Percentiles rank a stretch among this genome's conserved stretches.
phyloP scores from a whole-genome alignment of 768 basidiomycete genomes.

The Naganishia vaughanmartiniae region DNA sequence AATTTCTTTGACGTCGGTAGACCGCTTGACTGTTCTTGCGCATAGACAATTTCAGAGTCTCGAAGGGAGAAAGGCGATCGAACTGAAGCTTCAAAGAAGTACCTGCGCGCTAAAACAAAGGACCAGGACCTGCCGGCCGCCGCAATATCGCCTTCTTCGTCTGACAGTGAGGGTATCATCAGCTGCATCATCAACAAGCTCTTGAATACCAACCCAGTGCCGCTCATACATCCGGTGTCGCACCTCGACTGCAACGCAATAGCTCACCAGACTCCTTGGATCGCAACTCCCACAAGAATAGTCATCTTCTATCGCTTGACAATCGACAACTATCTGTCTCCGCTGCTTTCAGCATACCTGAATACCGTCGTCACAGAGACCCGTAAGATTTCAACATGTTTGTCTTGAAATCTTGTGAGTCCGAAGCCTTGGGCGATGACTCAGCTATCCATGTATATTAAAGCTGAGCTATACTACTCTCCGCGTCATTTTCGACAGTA shows the following conservation, averaged over 20 bases:
- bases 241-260: background rate
- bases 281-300: background rate
- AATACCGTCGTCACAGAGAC: background rate
- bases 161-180: background rate
- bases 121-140: background rate
- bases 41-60: background rate
- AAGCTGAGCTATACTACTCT: background rate
- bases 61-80: background rate
- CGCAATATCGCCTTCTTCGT: background rate
- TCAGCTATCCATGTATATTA: background rate
- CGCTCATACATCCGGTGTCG: background rate
- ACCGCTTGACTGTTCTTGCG: background rate
- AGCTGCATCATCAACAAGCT: conserved; percentile 3
- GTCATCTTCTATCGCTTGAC: background rate
- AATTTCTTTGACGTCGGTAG: background rate
- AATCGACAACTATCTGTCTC: background rate
- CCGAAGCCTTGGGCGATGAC: conserved; percentile 35
- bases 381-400: conserved; percentile 38
- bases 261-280: background rate
- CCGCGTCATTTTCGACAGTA: conserved; percentile 57
- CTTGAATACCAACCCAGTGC: background rate
- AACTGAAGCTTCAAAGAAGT: background rate
- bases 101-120: background rate
- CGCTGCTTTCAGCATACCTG: background rate
- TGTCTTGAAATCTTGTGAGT: conserved; percentile 50